Percentiles rank a stretch among this genome's conserved stretches.
Evolutionary conservation across 2,329 filamentous ascomycete species (phyloP).

Genomic region (Aspergillus hortae): DNA sequence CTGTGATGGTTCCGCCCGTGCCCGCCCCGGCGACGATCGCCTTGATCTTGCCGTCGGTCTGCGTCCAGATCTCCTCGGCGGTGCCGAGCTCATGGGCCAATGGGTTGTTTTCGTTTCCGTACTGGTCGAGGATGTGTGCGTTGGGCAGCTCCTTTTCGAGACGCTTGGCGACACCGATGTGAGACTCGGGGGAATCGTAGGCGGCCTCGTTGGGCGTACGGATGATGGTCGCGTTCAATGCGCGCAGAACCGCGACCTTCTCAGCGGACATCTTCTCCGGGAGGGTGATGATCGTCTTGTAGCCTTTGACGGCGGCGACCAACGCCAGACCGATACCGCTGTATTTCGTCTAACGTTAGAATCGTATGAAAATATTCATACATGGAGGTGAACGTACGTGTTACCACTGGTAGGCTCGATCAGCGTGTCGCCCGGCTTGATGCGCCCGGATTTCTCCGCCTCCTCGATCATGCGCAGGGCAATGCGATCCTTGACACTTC

Average conservation of each 20-base stretch:
- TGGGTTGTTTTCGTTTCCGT: constrained; percentile 87
- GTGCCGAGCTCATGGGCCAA: constrained; percentile 91
- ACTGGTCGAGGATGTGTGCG: constrained; percentile 95
- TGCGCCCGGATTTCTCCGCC: constrained; percentile 83
- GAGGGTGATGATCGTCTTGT: constrained; percentile 97
- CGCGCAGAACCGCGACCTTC: constrained; percentile 92
- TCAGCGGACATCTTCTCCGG: constrained; percentile 99
- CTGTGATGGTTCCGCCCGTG: constrained; percentile 92
- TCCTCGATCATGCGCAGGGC: constrained; percentile 96
- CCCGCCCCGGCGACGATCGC: constrained; percentile 88
- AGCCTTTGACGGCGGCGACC: constrained; percentile 92
- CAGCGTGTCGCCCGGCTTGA: constrained; percentile 94
- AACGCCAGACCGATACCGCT: constrained; percentile 88
- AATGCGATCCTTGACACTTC: constrained; percentile 92
- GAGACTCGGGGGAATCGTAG: constrained; percentile 89
- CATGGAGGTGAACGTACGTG: constrained; percentile 52
- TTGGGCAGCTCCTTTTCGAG: constrained; percentile 95
- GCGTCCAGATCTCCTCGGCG: constrained; percentile 91
- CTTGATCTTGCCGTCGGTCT: constrained; percentile 77
- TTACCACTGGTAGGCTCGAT: constrained; percentile 98
- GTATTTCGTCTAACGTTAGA: neutral
- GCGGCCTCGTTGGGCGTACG: constrained; percentile 94
- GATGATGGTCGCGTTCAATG: constrained; percentile 94
- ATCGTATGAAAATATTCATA: neutral
- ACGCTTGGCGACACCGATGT: constrained; percentile 89